These are phyloP conservation scores for Cucurbita moschata DNA, from an alignment of 306 rosid species.

Conservation along the genomic window DNA sequence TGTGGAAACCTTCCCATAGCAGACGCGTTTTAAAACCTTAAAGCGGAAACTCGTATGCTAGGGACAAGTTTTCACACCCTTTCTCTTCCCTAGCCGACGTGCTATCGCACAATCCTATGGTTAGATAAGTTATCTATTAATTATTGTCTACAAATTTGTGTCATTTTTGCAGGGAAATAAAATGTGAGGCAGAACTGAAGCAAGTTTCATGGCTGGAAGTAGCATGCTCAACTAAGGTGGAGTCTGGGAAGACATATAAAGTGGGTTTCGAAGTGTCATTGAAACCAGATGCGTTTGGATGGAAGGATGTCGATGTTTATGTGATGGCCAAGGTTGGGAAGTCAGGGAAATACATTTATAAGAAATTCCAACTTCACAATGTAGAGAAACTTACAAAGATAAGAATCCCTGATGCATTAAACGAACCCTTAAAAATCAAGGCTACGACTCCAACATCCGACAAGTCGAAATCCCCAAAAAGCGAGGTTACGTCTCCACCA, in stretches of 20 bases:
- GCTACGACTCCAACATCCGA: not conserved
- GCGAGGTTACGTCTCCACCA: too few relatives aligned
- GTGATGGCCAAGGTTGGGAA: conserved; percentile 15
- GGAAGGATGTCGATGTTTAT: conserved; percentile 16
- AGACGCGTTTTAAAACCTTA: too few relatives aligned
- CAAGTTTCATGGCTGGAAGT: conserved; percentile 87
- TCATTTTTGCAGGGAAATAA: too few relatives aligned
- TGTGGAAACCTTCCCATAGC: too few relatives aligned
- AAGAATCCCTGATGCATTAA: not conserved
- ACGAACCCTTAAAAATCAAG: not conserved
- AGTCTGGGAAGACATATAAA: rapidly evolving
- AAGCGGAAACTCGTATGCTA: too few relatives aligned
- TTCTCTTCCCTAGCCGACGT: too few relatives aligned
- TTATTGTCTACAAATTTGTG: too few relatives aligned
- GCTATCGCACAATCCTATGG: too few relatives aligned
- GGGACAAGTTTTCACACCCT: too few relatives aligned
- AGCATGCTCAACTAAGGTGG: not conserved
- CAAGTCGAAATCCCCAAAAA: too few relatives aligned
- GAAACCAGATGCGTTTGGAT: conserved; percentile 41
- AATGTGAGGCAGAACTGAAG: conserved; percentile 17
- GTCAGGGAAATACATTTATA: conserved; percentile 16
- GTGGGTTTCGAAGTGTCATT: conserved; percentile 17
- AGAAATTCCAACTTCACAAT: not conserved
- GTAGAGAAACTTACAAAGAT: too few relatives aligned
- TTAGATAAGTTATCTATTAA: too few relatives aligned